Conservation (phyloP, 768 basidiomycete species). For the Termitomyces sp. region DNA sequence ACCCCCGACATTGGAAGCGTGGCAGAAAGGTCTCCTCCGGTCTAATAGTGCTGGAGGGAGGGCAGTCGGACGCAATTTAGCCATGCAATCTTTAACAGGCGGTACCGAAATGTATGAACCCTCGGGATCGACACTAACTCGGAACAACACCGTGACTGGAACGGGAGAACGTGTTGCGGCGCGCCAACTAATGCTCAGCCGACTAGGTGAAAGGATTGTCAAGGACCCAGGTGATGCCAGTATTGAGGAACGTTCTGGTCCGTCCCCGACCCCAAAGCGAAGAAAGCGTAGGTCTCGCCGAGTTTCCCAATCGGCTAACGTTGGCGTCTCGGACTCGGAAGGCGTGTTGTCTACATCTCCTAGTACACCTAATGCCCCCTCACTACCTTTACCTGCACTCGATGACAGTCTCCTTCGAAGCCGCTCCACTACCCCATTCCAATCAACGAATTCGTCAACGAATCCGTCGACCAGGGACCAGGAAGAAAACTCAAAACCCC, state of each 20-base stretch:
- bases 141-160: constrained; percentile 81
- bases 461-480: constrained; percentile 26
- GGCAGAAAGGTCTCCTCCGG: constrained; percentile 76
- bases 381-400: constrained; percentile 43
- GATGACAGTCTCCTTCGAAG: constrained; percentile 33
- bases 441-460: constrained; percentile 26
- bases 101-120: constrained; percentile 63
- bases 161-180: constrained; percentile 68
- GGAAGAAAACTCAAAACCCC: constrained; percentile 22
- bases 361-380: constrained; percentile 54
- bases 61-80: constrained; percentile 60
- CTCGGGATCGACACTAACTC: constrained; percentile 45
- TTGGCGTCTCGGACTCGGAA: constrained; percentile 50
- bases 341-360: constrained; percentile 41
- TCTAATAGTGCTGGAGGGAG: constrained; percentile 85
- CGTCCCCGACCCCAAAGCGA: constrained; percentile 48
- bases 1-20: constrained; percentile 71
- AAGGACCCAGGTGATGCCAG: constrained; percentile 62
- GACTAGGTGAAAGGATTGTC: constrained; percentile 51
- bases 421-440: constrained; percentile 39
- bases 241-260: constrained; percentile 47
- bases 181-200: constrained; percentile 60
- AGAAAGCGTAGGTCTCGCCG: constrained; percentile 53
- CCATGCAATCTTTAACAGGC: constrained; percentile 83
- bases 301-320: constrained; percentile 36